Conservation (phyloP, 2,329 filamentous ascomycete genomes). For the Penicillium sp. region DNA sequence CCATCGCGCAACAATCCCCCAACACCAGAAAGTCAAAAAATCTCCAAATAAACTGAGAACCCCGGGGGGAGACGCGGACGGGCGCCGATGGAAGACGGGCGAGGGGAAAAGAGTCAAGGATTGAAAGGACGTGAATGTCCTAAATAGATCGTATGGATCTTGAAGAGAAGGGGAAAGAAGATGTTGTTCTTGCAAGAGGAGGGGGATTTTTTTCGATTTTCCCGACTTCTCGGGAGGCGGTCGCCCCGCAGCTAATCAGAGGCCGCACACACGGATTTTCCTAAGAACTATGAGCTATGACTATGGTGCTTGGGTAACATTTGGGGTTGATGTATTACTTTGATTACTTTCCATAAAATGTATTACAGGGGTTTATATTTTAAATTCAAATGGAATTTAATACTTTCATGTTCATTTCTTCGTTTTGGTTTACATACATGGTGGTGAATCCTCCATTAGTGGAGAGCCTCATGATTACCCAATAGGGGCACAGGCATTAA, state of each 20-base stretch:
- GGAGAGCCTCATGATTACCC: background rate
- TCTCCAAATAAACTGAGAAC: conserved; percentile 25
- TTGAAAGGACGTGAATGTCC: conserved; percentile 16
- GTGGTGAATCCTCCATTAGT: background rate
- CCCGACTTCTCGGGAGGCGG: conserved; percentile 18
- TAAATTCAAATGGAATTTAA: background rate
- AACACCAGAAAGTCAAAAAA: conserved; percentile 32
- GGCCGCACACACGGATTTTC: conserved; percentile 27
- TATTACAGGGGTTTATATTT: background rate
- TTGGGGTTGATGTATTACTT: background rate
- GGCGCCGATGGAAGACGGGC: conserved; percentile 17
- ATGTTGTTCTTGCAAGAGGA: conserved; percentile 20
- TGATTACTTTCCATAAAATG: background rate
- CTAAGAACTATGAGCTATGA: background rate
- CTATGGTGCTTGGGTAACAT: background rate
- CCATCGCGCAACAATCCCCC: conserved; percentile 51
- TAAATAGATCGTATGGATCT: conserved; percentile 17
- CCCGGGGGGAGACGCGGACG: conserved; percentile 22
- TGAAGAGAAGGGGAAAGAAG: conserved; percentile 18
- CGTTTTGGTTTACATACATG: background rate
- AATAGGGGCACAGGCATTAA: background rate
- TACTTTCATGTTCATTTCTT: conserved; percentile 4
- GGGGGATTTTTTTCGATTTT: conserved; percentile 27
- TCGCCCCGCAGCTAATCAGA: conserved; percentile 33
- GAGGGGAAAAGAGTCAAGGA: background rate